Percentiles rank a stretch among this genome's conserved stretches.
These are phyloP conservation scores for Chaetomiaceae sp. DNA, from an alignment of 2,329 filamentous ascomycete species.

Conservation along the genomic window DNA sequence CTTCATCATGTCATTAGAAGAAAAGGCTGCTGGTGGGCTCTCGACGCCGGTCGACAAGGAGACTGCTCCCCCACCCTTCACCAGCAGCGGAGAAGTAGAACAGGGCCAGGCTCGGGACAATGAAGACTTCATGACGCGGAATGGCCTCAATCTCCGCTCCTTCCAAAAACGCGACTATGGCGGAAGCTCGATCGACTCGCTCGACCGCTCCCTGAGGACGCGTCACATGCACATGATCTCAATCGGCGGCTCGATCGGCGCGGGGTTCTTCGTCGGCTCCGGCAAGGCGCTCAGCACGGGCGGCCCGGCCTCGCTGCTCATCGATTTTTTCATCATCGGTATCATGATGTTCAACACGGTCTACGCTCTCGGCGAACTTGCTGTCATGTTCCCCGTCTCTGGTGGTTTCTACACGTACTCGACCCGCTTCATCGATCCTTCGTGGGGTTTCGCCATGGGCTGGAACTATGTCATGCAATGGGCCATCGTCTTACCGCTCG, in stretches of 20 bases:
- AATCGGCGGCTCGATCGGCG: constrained; percentile 58
- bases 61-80: constrained; percentile 17
- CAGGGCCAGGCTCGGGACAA: constrained; percentile 11
- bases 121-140: constrained; percentile 37
- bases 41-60: constrained; percentile 23
- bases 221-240: constrained; percentile 61
- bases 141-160: constrained; percentile 39
- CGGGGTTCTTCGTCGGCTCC: constrained; percentile 60
- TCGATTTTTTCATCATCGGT: constrained; percentile 54
- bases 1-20: constrained; percentile 24
- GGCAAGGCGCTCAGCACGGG: constrained; percentile 50
- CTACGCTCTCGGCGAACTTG: constrained; percentile 57
- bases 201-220: constrained; percentile 44
- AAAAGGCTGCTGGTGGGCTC: constrained; percentile 18
- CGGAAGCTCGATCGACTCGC: constrained; percentile 25
- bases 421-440: constrained; percentile 57
- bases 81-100: background rate
- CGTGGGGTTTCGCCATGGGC: constrained; percentile 54
- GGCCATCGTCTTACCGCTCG: constrained; percentile 47
- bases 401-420: constrained; percentile 61
- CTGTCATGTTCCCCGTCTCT: constrained; percentile 58
- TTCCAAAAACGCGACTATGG: constrained; percentile 37
- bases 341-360: constrained; percentile 60
- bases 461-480: constrained; percentile 49
- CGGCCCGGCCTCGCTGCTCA: constrained; percentile 42